A percentile compares a stretch with the other conserved stretches of the same genome.
phyloP scores from a whole-genome alignment of 805 yeast species.

The Pichia cephalocereana region DNA sequence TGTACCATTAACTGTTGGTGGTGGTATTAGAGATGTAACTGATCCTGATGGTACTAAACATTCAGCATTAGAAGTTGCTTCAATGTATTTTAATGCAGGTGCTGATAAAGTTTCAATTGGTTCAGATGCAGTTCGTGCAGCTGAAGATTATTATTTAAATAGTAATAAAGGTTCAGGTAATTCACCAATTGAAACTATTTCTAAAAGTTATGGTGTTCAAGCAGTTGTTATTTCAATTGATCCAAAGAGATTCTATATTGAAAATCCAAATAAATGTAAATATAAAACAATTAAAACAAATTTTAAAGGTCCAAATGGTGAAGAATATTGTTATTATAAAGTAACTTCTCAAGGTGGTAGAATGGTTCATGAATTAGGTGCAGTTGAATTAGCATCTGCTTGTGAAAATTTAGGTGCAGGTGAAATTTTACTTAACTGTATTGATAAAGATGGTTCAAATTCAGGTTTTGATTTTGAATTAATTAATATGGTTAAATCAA shows the following conservation, averaged over 20 bases:
- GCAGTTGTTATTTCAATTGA: slow-evolving; percentile 99
- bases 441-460: slow-evolving; percentile 95
- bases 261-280: slow-evolving; percentile 45
- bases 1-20: slow-evolving; percentile 97
- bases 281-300: slow-evolving; percentile 58
- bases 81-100: slow-evolving; percentile 87
- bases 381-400: slow-evolving; percentile 77
- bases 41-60: slow-evolving; percentile 77
- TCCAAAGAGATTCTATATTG: slow-evolving; percentile 82
- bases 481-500: slow-evolving; percentile 63
- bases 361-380: slow-evolving; percentile 80
- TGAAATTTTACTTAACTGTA: slow-evolving; percentile 85
- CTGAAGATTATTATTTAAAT: slow-evolving; percentile 64
- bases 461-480: slow-evolving; percentile 89
- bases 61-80: slow-evolving; percentile 86
- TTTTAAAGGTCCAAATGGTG: slow-evolving; percentile 80
- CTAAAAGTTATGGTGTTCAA: slow-evolving; percentile 87
- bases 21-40: slow-evolving; percentile 86
- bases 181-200: slow-evolving; percentile 89
- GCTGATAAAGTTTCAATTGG: slow-evolving; percentile 98
- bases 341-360: slow-evolving; percentile 97
- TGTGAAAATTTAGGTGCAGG: slow-evolving; percentile 96
- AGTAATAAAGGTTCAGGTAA: slow-evolving; percentile 56
- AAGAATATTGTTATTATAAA: slow-evolving; percentile 84
- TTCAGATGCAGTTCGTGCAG: slow-evolving; percentile 91